Conservation (phyloP, 768 basidiomycete genomes). For the Amanita fuliginea region DNA sequence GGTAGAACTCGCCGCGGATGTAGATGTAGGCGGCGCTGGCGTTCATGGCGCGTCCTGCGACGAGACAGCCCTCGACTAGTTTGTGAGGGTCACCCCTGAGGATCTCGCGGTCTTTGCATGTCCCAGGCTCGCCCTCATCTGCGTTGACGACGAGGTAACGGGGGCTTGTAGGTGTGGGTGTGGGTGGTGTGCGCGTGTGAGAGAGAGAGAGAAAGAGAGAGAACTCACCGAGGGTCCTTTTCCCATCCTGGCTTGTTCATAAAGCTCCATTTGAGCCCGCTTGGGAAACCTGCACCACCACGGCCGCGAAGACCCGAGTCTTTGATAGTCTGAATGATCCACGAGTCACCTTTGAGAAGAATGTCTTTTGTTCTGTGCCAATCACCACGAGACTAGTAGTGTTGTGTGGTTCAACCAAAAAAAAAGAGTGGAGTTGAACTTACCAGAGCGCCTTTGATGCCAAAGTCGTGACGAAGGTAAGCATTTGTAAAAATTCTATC, state of each 20-base stretch:
- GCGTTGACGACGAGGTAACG: slow-evolving; percentile 97
- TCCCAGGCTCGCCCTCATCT: slow-evolving; percentile 97
- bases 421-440: slow-evolving; percentile 12
- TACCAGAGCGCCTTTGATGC: slow-evolving; percentile 87
- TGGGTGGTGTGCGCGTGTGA: neutral
- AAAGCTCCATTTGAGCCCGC: slow-evolving; percentile 94
- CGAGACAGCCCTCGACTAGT: slow-evolving; percentile 93
- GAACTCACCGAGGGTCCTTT: slow-evolving; percentile 65
- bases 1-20: slow-evolving; percentile 96
- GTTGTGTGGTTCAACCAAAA: neutral
- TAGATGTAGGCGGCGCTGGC: slow-evolving; percentile 99
- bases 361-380: slow-evolving; percentile 99
- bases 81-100: slow-evolving; percentile 98
- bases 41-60: slow-evolving; percentile 96
- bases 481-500: slow-evolving; percentile 92
- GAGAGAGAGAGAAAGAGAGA: too few relatives aligned
- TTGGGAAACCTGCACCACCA: slow-evolving; percentile 95
- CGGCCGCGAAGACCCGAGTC: slow-evolving; percentile 92
- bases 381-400: slow-evolving; percentile 76
- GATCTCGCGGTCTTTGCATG: slow-evolving; percentile 98
- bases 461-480: slow-evolving; percentile 81
- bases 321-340: slow-evolving; percentile 96
- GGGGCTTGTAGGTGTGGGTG: slow-evolving; percentile 37
- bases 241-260: slow-evolving; percentile 99
- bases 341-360: slow-evolving; percentile 85